Percentiles rank a stretch among this genome's conserved stretches.
Conservation (phyloP, 305 asterid genomes). For the Fraxinus nigra region DNA sequence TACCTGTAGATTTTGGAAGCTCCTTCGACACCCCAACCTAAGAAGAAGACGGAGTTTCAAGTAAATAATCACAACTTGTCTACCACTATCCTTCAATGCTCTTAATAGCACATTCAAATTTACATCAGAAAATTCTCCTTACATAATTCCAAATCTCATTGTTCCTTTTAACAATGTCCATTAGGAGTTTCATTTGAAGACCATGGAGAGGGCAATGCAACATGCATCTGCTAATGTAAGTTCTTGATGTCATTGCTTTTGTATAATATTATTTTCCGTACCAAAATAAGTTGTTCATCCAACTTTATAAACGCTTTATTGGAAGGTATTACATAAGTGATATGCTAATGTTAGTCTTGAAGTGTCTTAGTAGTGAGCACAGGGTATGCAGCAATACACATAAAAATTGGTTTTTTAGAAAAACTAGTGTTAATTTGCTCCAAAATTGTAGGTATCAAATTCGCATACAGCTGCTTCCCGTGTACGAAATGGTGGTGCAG, state of each 20-base stretch:
- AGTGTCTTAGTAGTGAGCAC: not conserved
- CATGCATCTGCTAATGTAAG: slow-evolving; percentile 53
- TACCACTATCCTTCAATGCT: not conserved
- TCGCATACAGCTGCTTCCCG: slow-evolving; percentile 17
- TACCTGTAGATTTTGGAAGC: slow-evolving; percentile 37
- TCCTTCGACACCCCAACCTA: slow-evolving; percentile 33
- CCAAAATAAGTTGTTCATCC: not conserved
- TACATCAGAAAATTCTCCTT: not conserved
- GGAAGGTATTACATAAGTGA: not conserved
- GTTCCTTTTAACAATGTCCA: slow-evolving; percentile 11
- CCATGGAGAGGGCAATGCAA: slow-evolving; percentile 54
- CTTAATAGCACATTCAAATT: not conserved
- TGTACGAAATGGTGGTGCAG: slow-evolving; percentile 22
- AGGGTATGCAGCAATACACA: not conserved
- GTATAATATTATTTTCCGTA: not conserved
- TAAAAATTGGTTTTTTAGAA: not conserved
- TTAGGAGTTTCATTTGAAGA: slow-evolving; percentile 56
- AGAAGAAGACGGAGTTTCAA: slow-evolving; percentile 49
- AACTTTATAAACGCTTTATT: not conserved
- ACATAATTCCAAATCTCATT: slow-evolving; percentile 6
- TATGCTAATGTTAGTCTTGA: not conserved
- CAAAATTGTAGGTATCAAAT: slow-evolving; percentile 30
- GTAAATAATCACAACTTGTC: not conserved
- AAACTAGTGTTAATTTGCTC: not conserved
- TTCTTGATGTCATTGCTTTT: slow-evolving; percentile 1